Evolutionary conservation across 345 rosid genomes (phyloP), one percentile per base, ranked within the genome.

Genomic region (Psidium guajava): DNA sequence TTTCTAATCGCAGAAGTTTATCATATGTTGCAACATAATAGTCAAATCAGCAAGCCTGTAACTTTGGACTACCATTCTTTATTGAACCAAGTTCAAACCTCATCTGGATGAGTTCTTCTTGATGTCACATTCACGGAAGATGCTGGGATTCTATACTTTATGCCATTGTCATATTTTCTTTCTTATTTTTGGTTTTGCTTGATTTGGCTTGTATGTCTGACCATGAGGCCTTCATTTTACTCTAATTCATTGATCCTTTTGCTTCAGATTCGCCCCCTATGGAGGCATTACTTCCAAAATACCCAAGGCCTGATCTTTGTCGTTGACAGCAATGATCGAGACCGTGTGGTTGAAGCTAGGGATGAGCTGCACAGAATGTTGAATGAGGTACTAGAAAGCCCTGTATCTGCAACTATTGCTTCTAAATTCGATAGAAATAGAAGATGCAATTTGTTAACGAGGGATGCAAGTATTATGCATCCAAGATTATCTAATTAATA

Each of bases 251-350:
- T 0, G 3, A 18, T 69, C 11, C 42, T 69, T 69, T 36, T 69
- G 80, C 54, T 51, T 28, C 81, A 94, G 96, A 94, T 94, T 87
- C 95, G 96, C 50, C 96, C 96, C 27, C 83, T 94, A 90, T 94
- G 96, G 96, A 94, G 95, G 84, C 96, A 94, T 87, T 94, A 94
- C 90, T 94, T 94, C 90, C 95, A 94, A 82, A 94, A 94, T 91
- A 94, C 95, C 7, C 96, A 93, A 75, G 96, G 94, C 49, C 94
- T 94, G 81, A 94, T 94, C 91, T 94, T 93, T 87, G 96, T 94
- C 59, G 96, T 94, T 49, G 94, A 94, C 89, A 94, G 94, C 92
- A 94, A 93, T 54, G 96, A 94, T 85, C 91, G 94, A 80, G 96
- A 93, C 55, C 96, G 95, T 86, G 93, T 94, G 84, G 93, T 92